Conservation (phyloP, 2,329 filamentous ascomycete genomes). For the Cladosporium sp. region DNA sequence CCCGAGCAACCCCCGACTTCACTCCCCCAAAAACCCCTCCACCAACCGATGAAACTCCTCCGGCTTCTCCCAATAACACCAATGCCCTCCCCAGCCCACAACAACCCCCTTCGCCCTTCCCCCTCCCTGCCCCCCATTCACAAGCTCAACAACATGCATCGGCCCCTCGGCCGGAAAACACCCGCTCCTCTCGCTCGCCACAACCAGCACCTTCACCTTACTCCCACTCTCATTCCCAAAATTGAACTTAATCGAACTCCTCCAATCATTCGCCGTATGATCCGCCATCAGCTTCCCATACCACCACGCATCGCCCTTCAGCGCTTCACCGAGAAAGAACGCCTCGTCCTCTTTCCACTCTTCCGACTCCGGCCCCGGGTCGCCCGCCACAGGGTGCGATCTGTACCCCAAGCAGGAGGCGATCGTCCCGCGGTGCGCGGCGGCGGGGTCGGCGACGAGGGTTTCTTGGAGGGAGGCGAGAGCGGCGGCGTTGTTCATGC, state of each 20-base stretch:
- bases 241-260: neutral
- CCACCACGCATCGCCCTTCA: constrained; percentile 8
- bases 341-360: neutral
- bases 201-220: neutral
- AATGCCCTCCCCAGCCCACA: constrained; percentile 7
- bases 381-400: neutral
- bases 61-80: constrained; percentile 9
- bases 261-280: constrained; percentile 6
- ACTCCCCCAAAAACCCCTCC: neutral
- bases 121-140: neutral
- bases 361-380: neutral
- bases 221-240: neutral
- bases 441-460: neutral
- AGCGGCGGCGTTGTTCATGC: constrained; percentile 1
- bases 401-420: constrained; percentile 4
- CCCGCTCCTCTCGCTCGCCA: constrained; percentile 6
- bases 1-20: neutral
- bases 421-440: constrained; percentile 6
- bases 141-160: constrained; percentile 7
- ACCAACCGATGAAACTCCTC: neutral
- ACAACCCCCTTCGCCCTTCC: neutral
- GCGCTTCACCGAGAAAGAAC: constrained; percentile 4
- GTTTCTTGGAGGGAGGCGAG: neutral
- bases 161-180: constrained; percentile 8
- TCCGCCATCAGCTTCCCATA: constrained; percentile 8